Evolutionary conservation across 2,329 filamentous ascomycete genomes (phyloP), one percentile per base, ranked within the genome.

Genomic region (Xylariaceae sp.): DNA sequence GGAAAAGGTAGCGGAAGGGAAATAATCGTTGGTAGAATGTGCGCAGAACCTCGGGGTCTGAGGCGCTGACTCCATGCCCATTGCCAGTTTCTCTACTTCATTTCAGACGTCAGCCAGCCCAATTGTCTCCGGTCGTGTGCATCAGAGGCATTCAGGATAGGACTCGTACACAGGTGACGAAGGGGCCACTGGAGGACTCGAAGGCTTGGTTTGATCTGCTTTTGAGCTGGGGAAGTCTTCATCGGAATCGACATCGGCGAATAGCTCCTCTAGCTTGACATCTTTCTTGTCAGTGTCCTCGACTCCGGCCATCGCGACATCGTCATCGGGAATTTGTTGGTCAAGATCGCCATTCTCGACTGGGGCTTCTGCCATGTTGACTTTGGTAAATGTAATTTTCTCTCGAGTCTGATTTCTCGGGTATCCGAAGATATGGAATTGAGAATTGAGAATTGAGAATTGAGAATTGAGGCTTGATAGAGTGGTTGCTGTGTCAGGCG

Each of bases 1-100:
- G 91, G 73, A 96, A 99, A 26, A 97, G 84, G 58, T 89, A 87
- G 56, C 91, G 85, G 79, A 95, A 99, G 3, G 94, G 94, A 65
- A 97, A 97, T 39, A 99, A 79, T 47, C 94, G 89, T 68, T 95
- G 89, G 70, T 99, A 99, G 75, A 96, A 99, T 60, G 87, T 89
- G 65, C 88, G 84, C 84, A 97, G 91, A 8, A 95, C 81, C 67
- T 91, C 89, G 1, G 89, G 85, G 63, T 96, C 89, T 40, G 84
- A 88, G 42, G 80, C 77, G 39, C 72, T 75, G 35, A 77, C 64
- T 0, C 71, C 65, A 11, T 70, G 60, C 8, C 65, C 65, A 48
- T 62, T 62, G 47, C 69, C 64, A 51, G 74, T 77, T 54, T 31
- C 51, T 32, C 6, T 30, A 37, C 64, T 51, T 73, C 76, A 56